phyloP scores from a whole-genome alignment of 768 basidiomycete species.

The Russula olivacea region DNA sequence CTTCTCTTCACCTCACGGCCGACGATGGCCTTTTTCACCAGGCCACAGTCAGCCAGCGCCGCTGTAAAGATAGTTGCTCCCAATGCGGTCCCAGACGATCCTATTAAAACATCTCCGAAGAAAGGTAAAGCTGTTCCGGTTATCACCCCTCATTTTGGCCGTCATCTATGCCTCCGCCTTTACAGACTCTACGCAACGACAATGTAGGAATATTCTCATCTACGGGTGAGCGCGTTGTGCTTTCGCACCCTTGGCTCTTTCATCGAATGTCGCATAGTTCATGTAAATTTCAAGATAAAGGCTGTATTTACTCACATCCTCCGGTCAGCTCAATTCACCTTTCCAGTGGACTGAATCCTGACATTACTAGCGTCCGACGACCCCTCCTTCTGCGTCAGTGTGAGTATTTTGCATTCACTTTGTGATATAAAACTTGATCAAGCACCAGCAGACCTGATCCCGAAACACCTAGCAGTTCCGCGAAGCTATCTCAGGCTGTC shows the following conservation, averaged over 20 bases:
- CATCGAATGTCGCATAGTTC: constrained; percentile 40
- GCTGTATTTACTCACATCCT: constrained; percentile 80
- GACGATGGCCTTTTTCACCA: constrained; percentile 64
- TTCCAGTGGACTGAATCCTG: neutral
- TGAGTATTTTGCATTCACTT: constrained; percentile 16
- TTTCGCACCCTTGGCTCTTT: constrained; percentile 4
- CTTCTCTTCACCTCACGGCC: constrained; percentile 5
- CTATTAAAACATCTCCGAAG: constrained; percentile 47
- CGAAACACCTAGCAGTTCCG: constrained; percentile 22
- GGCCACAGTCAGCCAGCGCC: constrained; percentile 51
- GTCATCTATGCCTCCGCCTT: constrained; percentile 15
- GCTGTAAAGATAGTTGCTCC: constrained; percentile 73
- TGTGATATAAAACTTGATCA: neutral
- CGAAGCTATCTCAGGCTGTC: constrained; percentile 56
- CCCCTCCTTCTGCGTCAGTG: constrained; percentile 20
- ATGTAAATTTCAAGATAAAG: constrained; percentile 83
- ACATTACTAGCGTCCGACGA: constrained; percentile 20
- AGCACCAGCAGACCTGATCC: constrained; percentile 17
- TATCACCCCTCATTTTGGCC: constrained; percentile 13
- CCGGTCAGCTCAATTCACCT: constrained; percentile 39
- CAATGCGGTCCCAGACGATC: constrained; percentile 36
- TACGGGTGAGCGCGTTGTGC: constrained; percentile 57
- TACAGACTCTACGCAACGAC: constrained; percentile 63
- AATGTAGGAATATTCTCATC: constrained; percentile 88
- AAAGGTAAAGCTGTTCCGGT: constrained; percentile 29